Evolutionary conservation across 2,329 filamentous ascomycete genomes (phyloP), one percentile per base, ranked within the genome.

Genomic region (Pestalotiopsis sp.): DNA sequence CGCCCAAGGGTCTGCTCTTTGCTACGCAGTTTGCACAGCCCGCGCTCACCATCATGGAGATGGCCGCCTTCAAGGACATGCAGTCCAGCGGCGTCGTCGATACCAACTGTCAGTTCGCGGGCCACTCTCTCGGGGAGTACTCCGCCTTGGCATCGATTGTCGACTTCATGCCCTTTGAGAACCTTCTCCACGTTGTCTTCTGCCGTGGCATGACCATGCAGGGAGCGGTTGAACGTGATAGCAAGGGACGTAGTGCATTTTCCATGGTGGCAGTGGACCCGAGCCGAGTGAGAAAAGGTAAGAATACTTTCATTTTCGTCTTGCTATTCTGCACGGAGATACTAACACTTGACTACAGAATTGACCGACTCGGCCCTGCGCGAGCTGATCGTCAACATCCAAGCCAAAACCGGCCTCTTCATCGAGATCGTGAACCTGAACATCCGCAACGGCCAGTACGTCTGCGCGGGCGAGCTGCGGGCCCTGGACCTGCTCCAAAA

Each of bases 401-500:
- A 69, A n/a, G 23, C 64, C 3, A 64, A 71, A 14, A 75, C 70
- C 2, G 72, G 73, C 3, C 66, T 69, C 14, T 74, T 77, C 14
- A 62, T 80, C 0, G 78, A 80, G 66, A 77, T 79, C 25, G 78
- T 80, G 68, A 80, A 80, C 66, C 75, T 73, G 63, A 80, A 80
- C 70, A 69, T 80, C 64, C 68, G 71, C 12, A 73, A 72, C 41
- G 68, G 72, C 68, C 79, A 80, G 65, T 80, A 80, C 60, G 80
- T 82, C 52, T 81, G 79, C 58, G 78, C 80, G 2, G 80, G 79
- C 27, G 76, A 77, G 86, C 60, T 74, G 17, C 70, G 71, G 5
- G 71, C 69, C 11, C 70, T 75, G 1, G 72, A 75, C 41, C 66
- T 73, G 20, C 66, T 75, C 3, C 71, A 71, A 80, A 89, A 91